phyloP scores from a whole-genome alignment of 192 early-diverging fungal species.

The Linnemannia exigua region DNA sequence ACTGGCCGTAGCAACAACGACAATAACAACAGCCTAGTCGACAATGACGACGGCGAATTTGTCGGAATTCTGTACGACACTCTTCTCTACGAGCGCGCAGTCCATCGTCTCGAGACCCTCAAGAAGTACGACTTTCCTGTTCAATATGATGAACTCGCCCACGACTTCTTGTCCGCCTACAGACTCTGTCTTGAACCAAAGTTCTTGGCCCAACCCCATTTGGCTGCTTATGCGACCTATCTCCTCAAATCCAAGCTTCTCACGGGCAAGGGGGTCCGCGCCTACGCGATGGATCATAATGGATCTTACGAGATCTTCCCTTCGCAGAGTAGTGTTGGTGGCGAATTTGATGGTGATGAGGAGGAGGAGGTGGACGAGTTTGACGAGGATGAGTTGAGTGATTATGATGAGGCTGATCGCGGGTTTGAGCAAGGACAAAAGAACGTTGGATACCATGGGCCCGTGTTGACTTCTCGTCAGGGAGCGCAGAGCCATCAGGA shows the following conservation, averaged over 20 bases:
- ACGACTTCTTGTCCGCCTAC: slow-evolving; percentile 28
- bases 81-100: slow-evolving; percentile 44
- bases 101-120: slow-evolving; percentile 27
- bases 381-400: slow-evolving; percentile 36
- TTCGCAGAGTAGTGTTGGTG: neutral
- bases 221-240: slow-evolving; percentile 1
- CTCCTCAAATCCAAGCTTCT: slow-evolving; percentile 22
- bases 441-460: slow-evolving; percentile 26
- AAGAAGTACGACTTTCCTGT: slow-evolving; percentile 41
- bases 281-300: slow-evolving; percentile 3
- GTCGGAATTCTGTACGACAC: slow-evolving; percentile 39
- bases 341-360: neutral
- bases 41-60: slow-evolving; percentile 30
- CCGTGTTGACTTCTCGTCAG: neutral
- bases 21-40: neutral
- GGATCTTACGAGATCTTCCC: slow-evolving; percentile 41
- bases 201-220: slow-evolving; percentile 20
- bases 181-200: slow-evolving; percentile 34
- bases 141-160: slow-evolving; percentile 26
- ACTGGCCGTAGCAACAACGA: neutral
- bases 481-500: slow-evolving; percentile 14
- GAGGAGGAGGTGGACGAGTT: slow-evolving; percentile 29
- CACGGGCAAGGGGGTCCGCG: slow-evolving; percentile 22
- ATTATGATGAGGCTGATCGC: slow-evolving; percentile 24
- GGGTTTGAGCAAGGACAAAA: neutral